phyloP scores from a whole-genome alignment of 2,329 filamentous ascomycete genomes.

The Cytospora piceae region DNA sequence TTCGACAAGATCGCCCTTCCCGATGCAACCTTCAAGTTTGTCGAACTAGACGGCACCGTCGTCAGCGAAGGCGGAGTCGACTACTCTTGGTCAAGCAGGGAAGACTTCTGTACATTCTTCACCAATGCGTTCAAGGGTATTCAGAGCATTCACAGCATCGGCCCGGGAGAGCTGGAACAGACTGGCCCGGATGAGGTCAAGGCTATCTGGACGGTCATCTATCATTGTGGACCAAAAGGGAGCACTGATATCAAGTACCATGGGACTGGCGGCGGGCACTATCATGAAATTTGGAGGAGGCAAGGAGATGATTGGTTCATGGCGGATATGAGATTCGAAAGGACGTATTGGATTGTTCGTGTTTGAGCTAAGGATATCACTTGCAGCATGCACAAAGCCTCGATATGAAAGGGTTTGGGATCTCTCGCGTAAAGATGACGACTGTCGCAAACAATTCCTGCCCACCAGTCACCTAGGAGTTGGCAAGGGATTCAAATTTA shows the following conservation, averaged over 20 bases:
- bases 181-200: constrained; percentile 35
- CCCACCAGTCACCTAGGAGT: no score
- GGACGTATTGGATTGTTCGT: constrained; percentile 14
- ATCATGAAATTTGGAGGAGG: constrained; percentile 26
- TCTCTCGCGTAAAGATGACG: no score
- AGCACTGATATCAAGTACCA: neutral
- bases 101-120: constrained; percentile 32
- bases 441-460: no score
- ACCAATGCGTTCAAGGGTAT: constrained; percentile 30
- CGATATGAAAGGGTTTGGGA: no score
- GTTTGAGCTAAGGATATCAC: no score
- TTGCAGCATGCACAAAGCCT: no score
- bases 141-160: constrained; percentile 36
- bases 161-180: constrained; percentile 35
- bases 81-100: constrained; percentile 23
- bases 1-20: constrained; percentile 35
- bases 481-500: no score
- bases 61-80: constrained; percentile 1
- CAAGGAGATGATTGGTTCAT: constrained; percentile 27
- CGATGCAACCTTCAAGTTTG: constrained; percentile 32
- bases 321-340: constrained; percentile 17
- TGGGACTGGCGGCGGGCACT: constrained; percentile 24
- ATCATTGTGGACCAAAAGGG: constrained; percentile 15
- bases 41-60: constrained; percentile 5
- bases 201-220: constrained; percentile 32